phyloP scores from a whole-genome alignment of 1,284 basidiomycete genomes.

The Cutaneotrichosporon curvatum region DNA sequence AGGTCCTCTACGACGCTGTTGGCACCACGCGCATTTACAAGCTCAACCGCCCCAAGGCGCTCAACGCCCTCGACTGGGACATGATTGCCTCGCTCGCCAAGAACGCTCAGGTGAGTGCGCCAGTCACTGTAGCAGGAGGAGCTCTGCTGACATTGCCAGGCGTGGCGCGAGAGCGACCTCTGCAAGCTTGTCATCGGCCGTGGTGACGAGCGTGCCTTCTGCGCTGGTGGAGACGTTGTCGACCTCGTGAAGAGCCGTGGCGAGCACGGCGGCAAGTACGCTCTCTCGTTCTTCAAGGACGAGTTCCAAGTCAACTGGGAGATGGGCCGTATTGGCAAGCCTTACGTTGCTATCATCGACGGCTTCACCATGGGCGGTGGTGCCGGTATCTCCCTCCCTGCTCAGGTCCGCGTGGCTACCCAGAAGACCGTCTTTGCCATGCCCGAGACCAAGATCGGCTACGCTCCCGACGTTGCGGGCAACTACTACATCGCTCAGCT shows the following conservation, averaged over 20 bases:
- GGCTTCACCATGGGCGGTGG: constrained; percentile 95
- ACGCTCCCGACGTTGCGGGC: constrained; percentile 64
- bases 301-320: constrained; percentile 91
- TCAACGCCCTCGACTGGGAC: constrained; percentile 76
- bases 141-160: constrained; percentile 48
- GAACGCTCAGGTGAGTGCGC: constrained; percentile 29
- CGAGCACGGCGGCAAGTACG: constrained; percentile 47
- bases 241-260: constrained; percentile 17
- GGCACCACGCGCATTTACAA: constrained; percentile 29
- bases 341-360: constrained; percentile 84
- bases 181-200: constrained; percentile 70
- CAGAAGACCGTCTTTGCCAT: constrained; percentile 91
- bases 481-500: constrained; percentile 81
- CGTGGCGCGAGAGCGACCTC: constrained; percentile 69
- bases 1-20: constrained; percentile 22
- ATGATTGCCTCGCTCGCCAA: constrained; percentile 72
- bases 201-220: constrained; percentile 76
- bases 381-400: constrained; percentile 80
- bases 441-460: constrained; percentile 88
- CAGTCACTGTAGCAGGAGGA: not conserved
- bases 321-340: constrained; percentile 70
- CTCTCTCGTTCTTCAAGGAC: constrained; percentile 78
- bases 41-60: constrained; percentile 67
- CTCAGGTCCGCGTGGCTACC: constrained; percentile 86
- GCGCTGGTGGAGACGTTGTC: constrained; percentile 85